phyloP scores from a whole-genome alignment of 2,329 filamentous ascomycete species.

The Metarhizium rileyi region DNA sequence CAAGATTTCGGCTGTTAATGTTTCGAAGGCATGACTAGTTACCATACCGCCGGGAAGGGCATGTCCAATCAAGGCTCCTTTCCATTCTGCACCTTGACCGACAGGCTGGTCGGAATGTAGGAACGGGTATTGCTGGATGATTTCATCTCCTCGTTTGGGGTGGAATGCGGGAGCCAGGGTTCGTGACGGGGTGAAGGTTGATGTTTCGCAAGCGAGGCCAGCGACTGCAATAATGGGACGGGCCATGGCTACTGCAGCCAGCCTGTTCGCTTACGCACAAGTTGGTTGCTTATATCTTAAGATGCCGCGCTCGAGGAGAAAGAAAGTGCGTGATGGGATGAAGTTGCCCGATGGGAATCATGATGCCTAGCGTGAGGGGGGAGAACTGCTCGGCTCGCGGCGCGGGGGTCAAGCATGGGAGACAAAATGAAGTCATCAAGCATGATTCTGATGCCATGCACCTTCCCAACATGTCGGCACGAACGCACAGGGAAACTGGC shows the following conservation, averaged over 20 bases:
- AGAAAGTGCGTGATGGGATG: too few relatives aligned
- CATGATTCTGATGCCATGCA: too few relatives aligned
- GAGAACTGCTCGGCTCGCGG: too few relatives aligned
- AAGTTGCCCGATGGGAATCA: too few relatives aligned
- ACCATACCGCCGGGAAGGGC: slow-evolving; percentile 41
- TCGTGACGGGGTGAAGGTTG: slow-evolving; percentile 40
- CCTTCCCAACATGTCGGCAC: too few relatives aligned
- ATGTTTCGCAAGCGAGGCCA: slow-evolving; percentile 44
- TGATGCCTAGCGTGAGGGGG: too few relatives aligned
- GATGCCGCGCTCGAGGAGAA: too few relatives aligned
- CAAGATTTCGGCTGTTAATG: slow-evolving; percentile 31
- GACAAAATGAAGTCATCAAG: too few relatives aligned
- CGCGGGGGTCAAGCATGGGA: too few relatives aligned
- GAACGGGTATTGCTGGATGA: slow-evolving; percentile 35
- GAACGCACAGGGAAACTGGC: too few relatives aligned
- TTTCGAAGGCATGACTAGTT: slow-evolving; percentile 34
- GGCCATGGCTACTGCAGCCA: slow-evolving; percentile 2
- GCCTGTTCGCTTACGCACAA: too few relatives aligned
- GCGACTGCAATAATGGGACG: slow-evolving; percentile 38
- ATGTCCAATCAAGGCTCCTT: slow-evolving; percentile 40
- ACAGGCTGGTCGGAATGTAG: slow-evolving; percentile 30
- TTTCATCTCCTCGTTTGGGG: slow-evolving; percentile 31
- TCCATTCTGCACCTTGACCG: slow-evolving; percentile 34
- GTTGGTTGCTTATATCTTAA: too few relatives aligned
- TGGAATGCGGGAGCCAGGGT: slow-evolving; percentile 40